Base-by-base conservation (phyloP, 2,329 filamentous ascomycete genomes). In the Alternaria ventricosa region DNA sequence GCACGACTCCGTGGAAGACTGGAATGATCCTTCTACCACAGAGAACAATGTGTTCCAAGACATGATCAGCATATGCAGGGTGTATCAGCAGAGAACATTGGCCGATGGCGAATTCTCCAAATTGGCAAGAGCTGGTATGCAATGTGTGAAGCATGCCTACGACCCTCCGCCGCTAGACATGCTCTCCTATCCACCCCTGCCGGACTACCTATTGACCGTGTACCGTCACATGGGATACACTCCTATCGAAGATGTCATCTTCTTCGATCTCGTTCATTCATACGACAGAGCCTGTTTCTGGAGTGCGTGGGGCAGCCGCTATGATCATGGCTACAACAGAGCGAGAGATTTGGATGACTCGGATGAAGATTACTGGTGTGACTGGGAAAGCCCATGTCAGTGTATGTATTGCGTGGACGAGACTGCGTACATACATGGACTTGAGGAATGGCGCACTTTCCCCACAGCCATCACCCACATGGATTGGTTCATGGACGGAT, bases 401-500 rank as follows among this genome's bases (percentile, higher is more conserved):
- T 36, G 30, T 36, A 4, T 2, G 1, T 36, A 41, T 41, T 41
- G 36, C n/a, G 36, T 41, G 9, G 36, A 41, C 3, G n/a, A 41
- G 8, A 1, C 36, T 2, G 36, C 36, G 36, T 11, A 41, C 15
- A 41, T 41, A 41, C 33, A 36, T 1, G 33, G 33, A 1, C 0
- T 36, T 36, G 33, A n/a, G n/a, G 15, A n/a, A 6, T 41, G 36
- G 36, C 36, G 36, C 3, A 2, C 9, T 2, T 41, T 41, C 36
- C 36, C 36, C 0, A 41, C 36, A 2, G 36, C 36, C 9, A 6
- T 41, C 0, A 41, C 36, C 36, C 1, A 41, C 3, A 41, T 41
- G n/a, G 36, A 41, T 2, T 0, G 3, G 36, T 41, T 41, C 36
- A 0, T 0, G 1, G 36, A 41, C 36, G 5, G 0, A 0, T 18